These are phyloP conservation scores for Nicotiana noctiflora DNA, from an alignment of 257 asterid species.

Conservation along the genomic window DNA sequence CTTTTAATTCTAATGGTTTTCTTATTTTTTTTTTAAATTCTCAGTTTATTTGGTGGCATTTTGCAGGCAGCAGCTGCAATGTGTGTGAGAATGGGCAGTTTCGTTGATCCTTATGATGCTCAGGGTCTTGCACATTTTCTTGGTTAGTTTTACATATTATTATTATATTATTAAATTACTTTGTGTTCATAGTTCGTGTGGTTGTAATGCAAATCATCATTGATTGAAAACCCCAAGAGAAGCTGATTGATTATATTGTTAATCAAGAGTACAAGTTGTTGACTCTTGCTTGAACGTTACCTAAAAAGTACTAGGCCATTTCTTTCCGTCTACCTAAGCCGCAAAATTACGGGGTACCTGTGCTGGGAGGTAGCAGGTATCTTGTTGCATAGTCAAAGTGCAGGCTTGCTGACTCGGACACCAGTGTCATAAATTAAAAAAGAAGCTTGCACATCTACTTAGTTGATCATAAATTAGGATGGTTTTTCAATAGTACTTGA, in stretches of 20 bases:
- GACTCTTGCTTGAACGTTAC: background rate
- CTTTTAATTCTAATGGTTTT: conserved; percentile 2
- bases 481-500: background rate
- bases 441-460: background rate
- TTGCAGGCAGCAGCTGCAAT: conserved; percentile 97
- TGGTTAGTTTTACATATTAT: conserved; percentile 36
- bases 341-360: too few species aligned
- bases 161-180: background rate
- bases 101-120: conserved; percentile 86
- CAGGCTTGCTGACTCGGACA: too few species aligned
- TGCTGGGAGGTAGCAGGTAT: too few species aligned
- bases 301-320: too few species aligned
- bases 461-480: background rate
- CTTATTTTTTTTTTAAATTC: background rate
- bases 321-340: too few species aligned
- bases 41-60: conserved; percentile 8
- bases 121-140: conserved; percentile 97
- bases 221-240: background rate
- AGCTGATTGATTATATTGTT: background rate
- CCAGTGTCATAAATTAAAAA: too few species aligned
- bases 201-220: background rate
- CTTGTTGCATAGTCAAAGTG: too few species aligned
- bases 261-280: background rate
- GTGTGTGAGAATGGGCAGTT: conserved; percentile 94
- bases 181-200: background rate